A percentile compares a stretch with the other conserved stretches of the same genome.
Evolutionary conservation across 208 protist species (phyloP).

Genomic region (Leishmania tropica): DNA sequence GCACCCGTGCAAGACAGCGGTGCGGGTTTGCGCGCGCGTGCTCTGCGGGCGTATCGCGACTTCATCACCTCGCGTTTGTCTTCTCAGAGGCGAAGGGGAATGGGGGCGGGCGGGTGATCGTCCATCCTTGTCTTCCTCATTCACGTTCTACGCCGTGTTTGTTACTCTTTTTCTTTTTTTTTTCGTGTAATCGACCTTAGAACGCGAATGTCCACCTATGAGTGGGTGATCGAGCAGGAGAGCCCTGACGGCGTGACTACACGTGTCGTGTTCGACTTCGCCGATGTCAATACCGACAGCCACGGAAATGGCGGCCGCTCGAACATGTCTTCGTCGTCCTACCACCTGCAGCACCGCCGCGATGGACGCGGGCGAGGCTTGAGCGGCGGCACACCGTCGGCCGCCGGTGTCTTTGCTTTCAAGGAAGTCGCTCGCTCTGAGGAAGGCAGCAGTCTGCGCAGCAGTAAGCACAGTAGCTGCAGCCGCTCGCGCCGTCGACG

Average conservation of each 20-base stretch:
- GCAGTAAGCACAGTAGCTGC: conserved; percentile 40
- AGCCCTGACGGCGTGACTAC: conserved; percentile 35
- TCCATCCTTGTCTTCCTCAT: not conserved
- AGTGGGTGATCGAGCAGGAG: conserved; percentile 55
- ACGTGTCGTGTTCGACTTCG: conserved; percentile 39
- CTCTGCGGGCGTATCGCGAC: not conserved
- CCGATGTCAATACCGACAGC: conserved; percentile 8
- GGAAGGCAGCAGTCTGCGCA: conserved; percentile 46
- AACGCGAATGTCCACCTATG: conserved; percentile 30
- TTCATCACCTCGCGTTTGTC: not conserved
- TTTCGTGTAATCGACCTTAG: not conserved
- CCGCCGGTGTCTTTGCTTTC: not conserved
- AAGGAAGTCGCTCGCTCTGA: conserved; percentile 28
- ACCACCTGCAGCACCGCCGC: not conserved
- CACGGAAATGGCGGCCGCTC: not conserved
- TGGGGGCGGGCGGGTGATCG: no score
- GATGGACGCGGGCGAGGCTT: conserved; percentile 1
- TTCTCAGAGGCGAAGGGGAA: not conserved
- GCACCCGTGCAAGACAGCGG: not conserved
- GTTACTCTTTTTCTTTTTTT: not conserved
- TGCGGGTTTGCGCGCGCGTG: not conserved
- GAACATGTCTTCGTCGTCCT: not conserved
- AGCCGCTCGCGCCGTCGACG: conserved; percentile 7
- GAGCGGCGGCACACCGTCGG: not conserved
- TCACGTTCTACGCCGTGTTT: not conserved